Base-by-base conservation (phyloP, 1,284 basidiomycete species). In the Ganoderma leucocontextum region DNA sequence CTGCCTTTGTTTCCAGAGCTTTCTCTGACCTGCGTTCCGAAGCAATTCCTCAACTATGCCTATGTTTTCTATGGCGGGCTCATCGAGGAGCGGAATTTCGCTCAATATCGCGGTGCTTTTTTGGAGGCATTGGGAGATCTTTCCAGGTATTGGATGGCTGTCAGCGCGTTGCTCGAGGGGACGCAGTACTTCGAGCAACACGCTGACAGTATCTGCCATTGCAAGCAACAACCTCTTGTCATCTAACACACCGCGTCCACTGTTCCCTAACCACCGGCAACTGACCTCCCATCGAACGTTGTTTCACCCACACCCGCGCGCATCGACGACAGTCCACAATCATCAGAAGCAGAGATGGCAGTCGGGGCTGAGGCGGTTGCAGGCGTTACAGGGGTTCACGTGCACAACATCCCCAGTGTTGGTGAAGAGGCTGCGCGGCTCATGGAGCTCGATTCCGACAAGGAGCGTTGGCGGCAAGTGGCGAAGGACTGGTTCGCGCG, bases 91-190 rank as follows among this genome's bases (percentile, higher is more conserved):
- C 89, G 89, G 22, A 86, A 83, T 2, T 87, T 98, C 63, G 80
- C 80, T 13, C 80, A 82, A 10, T 97, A 97, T 83, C 90, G 91
- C 67, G 85, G 89, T 1, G 91, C 91, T 1, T 99, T 97, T 96
- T 90, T 99, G 63, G 97, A 99, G 79, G 95, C 96, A 6, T 89
- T 99, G 15, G 97, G 97, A 33, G 97, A 99, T 80, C 87, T 99
- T 41, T 96, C 97, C 0, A 86, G 97, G 36, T 99, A 98, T 78
- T 89, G 95, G 61, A 97, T 99, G 94, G 92, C 93, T 3, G 94
- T 98, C n/a, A 94, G 89, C 42, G 87, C 87, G 39, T 87, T 91
- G 83, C 82, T 91, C 33, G 85, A 86, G n/a, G 70, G 70, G 22
- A 78, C 80, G 78, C 83, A 75, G n/a, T 75, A 79, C 74, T 72